Base-by-base conservation (phyloP, 257 asterid genomes). In the Henckelia pumila region DNA sequence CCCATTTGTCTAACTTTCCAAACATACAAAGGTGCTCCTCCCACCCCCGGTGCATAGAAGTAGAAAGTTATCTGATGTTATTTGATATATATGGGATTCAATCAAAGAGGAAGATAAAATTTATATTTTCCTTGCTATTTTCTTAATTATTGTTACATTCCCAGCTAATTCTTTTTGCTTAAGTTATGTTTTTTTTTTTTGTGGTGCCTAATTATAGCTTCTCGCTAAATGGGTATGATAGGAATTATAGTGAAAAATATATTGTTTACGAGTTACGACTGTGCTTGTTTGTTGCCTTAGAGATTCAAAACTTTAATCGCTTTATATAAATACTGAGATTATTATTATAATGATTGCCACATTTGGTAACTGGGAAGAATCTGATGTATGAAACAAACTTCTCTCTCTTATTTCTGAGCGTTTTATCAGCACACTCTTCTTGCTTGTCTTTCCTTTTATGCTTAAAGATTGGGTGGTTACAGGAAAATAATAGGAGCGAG, bases 401-500 rank as follows among this genome's bases (percentile, higher is more conserved):
- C 20, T 23, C 64, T 37, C 64, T 37, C 16, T 60, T 59, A 7
- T 32, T 25, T 8, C 28, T 26, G 11, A 7, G 23, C 16, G 64
- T 30, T 49, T 57, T 56, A 9, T 37, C 50, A 14, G 19, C 30
- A 17, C 13, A 14, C 17, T 25, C 5, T 25, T 22, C n/a, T 56
- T 29, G n/a, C 64, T 26, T 2, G 20, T 69, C 44, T 64, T 53
- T 29, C 72, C 6, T 52, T 53, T 70, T 30, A 55, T 73, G 67
- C 37, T 64, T 19, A 26, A 17, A 22, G 59, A 67, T 63, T 52
- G 33, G 58, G 63, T 72, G 58, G 62, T 75, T 78, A 80, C 91
- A 94, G 99, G 99, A 91, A 81, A 86, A 91, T 63, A 94, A 94
- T 73, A 82, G 81, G 79, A 79, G 75, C 44, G 99, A 94, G 75